Evolutionary conservation across 2,329 filamentous ascomycete genomes (phyloP).

Genomic region (Aspergillus sergii): DNA sequence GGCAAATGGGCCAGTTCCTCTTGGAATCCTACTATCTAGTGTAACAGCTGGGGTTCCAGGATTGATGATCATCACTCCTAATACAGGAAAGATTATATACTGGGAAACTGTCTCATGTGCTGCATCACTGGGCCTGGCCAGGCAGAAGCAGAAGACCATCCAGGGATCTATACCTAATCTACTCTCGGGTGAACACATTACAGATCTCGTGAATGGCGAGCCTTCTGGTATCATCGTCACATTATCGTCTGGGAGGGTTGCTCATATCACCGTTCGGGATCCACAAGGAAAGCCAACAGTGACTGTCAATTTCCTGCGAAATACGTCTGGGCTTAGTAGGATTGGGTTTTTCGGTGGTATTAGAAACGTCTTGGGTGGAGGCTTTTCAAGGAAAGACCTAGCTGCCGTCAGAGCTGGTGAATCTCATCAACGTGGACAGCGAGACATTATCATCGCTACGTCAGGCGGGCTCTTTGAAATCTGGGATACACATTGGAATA

Average conservation of each 20-base stretch:
- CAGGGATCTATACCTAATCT: slow-evolving; percentile 74
- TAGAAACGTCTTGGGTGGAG: slow-evolving; percentile 71
- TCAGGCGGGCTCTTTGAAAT: slow-evolving; percentile 75
- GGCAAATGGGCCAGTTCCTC: slow-evolving; percentile 70
- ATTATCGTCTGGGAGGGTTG: slow-evolving; percentile 82
- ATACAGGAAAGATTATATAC: slow-evolving; percentile 82
- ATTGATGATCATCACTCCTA: slow-evolving; percentile 81
- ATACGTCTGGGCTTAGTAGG: slow-evolving; percentile 53
- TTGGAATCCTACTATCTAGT: slow-evolving; percentile 80
- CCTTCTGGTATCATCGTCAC: slow-evolving; percentile 82
- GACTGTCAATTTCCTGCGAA: slow-evolving; percentile 74
- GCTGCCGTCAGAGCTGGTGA: slow-evolving; percentile 76
- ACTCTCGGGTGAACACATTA: slow-evolving; percentile 75
- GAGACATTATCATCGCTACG: slow-evolving; percentile 79
- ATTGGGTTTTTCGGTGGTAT: slow-evolving; percentile 77
- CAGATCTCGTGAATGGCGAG: slow-evolving; percentile 79
- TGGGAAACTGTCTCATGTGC: slow-evolving; percentile 95
- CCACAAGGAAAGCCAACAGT: slow-evolving; percentile 82
- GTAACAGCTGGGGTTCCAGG: slow-evolving; percentile 81
- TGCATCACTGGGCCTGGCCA: slow-evolving; percentile 79
- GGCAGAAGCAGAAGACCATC: slow-evolving; percentile 77
- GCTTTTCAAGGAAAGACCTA: slow-evolving; percentile 73
- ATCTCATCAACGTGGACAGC: slow-evolving; percentile 74
- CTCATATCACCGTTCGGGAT: slow-evolving; percentile 84
- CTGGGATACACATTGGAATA: slow-evolving; percentile 88